Percentiles rank a stretch among this genome's conserved stretches.
These are phyloP conservation scores for Ilyonectria sp. DNA, from an alignment of 2,329 filamentous ascomycete genomes.

Conservation along the genomic window DNA sequence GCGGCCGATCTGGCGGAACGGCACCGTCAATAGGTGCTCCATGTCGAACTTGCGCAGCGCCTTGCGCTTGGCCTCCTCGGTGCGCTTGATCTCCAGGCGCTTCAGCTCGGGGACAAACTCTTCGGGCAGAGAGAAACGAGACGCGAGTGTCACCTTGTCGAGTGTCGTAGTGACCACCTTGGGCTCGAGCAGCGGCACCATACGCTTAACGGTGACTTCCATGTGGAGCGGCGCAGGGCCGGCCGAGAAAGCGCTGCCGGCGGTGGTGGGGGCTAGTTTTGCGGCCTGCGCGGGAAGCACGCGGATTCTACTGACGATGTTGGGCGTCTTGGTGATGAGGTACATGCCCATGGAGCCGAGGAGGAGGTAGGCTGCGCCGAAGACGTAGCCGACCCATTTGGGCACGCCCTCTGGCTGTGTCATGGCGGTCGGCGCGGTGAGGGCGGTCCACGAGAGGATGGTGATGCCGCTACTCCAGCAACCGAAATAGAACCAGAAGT, in stretches of 20 bases:
- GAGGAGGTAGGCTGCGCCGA: slow-evolving; percentile 70
- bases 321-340: slow-evolving; percentile 70
- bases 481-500: slow-evolving; percentile 73
- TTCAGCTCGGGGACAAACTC: slow-evolving; percentile 55
- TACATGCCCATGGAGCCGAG: slow-evolving; percentile 74
- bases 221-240: slow-evolving; percentile 58
- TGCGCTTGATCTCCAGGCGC: slow-evolving; percentile 50
- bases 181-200: slow-evolving; percentile 63
- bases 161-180: slow-evolving; percentile 58
- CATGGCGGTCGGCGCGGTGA: slow-evolving; percentile 53
- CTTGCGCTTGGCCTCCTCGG: slow-evolving; percentile 56
- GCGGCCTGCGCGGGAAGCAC: slow-evolving; percentile 61
- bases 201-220: slow-evolving; percentile 67
- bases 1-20: slow-evolving; percentile 66
- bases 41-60: slow-evolving; percentile 66
- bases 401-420: slow-evolving; percentile 64
- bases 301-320: slow-evolving; percentile 71
- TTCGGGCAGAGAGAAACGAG: slow-evolving; percentile 57
- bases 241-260: slow-evolving; percentile 22
- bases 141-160: slow-evolving; percentile 53
- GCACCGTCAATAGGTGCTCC: slow-evolving; percentile 70
- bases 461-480: slow-evolving; percentile 69
- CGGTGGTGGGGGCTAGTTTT: slow-evolving; percentile 36
- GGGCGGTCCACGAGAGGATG: slow-evolving; percentile 54
- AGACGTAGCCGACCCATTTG: slow-evolving; percentile 71